phyloP scores from a whole-genome alignment of 164 flowering plant species.

The Umbilicus rupestris region DNA sequence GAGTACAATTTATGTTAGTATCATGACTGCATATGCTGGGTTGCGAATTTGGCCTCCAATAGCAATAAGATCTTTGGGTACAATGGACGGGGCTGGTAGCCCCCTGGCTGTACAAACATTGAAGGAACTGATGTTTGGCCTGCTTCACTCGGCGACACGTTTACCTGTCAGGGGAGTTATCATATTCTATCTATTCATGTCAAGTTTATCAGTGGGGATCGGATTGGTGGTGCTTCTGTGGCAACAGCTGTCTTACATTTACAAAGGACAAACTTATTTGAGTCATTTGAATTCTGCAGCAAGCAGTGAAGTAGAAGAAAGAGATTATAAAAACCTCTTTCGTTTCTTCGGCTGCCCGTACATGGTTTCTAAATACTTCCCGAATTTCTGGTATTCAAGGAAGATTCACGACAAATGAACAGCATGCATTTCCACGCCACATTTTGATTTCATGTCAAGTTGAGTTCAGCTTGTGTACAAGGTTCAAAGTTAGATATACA shows the following conservation, averaged over 20 bases:
- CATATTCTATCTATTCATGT: slow-evolving; percentile 61
- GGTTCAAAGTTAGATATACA: not conserved
- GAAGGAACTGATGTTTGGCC: slow-evolving; percentile 32
- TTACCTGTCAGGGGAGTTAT: slow-evolving; percentile 58
- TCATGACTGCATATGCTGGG: slow-evolving; percentile 44
- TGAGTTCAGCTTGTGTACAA: not conserved
- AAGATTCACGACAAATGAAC: slow-evolving; percentile 35
- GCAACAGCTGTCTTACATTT: slow-evolving; percentile 80
- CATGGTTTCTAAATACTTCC: slow-evolving; percentile 29
- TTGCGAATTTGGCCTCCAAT: slow-evolving; percentile 54
- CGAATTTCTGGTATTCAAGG: slow-evolving; percentile 26
- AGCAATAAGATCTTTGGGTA: slow-evolving; percentile 13
- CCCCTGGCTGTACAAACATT: slow-evolving; percentile 16
- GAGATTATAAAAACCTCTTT: slow-evolving; percentile 53
- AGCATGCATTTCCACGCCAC: not conserved
- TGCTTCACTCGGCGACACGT: slow-evolving; percentile 38
- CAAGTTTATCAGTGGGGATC: slow-evolving; percentile 55
- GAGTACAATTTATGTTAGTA: slow-evolving; percentile 50
- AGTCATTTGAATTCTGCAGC: slow-evolving; percentile 40
- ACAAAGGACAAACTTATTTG: slow-evolving; percentile 73
- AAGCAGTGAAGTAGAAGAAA: slow-evolving; percentile 27
- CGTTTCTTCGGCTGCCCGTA: slow-evolving; percentile 62
- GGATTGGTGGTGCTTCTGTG: slow-evolving; percentile 72
- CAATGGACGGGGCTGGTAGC: slow-evolving; percentile 10
- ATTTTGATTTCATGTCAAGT: not conserved